phyloP scores from a whole-genome alignment of 208 protist species.

The Vickermania spadyakhi region DNA sequence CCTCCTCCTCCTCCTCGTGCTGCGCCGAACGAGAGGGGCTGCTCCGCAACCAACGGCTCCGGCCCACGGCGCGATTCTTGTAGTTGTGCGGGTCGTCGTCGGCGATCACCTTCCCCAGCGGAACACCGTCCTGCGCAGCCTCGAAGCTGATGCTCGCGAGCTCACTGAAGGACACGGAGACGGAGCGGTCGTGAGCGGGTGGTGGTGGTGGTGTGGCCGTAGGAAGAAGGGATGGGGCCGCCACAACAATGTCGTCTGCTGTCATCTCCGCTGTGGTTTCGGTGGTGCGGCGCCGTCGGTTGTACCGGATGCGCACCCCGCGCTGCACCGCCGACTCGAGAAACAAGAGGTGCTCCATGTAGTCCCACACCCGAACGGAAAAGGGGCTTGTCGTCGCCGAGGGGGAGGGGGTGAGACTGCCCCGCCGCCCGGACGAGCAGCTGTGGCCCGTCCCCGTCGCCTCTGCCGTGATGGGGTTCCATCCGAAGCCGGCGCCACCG shows the following conservation, averaged over 20 bases:
- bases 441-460: background rate
- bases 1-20: background rate
- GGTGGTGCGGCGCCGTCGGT: background rate
- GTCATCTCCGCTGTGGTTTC: no score
- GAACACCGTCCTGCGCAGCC: background rate
- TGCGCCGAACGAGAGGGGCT: background rate
- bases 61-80: background rate
- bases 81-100: slow-evolving; percentile 1
- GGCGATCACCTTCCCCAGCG: background rate
- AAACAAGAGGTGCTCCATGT: background rate
- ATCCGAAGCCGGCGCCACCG: no score
- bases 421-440: background rate
- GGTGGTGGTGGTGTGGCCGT: background rate
- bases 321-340: background rate
- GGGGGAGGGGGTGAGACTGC: background rate
- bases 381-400: background rate
- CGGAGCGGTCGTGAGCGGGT: background rate
- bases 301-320: background rate
- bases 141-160: background rate
- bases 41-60: background rate
- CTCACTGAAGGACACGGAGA: background rate
- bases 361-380: background rate
- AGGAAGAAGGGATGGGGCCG: background rate
- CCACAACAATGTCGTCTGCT: no score
- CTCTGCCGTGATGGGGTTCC: no score